phyloP scores from a whole-genome alignment of 371 early-diverging fungal species.

The Zychaea mexicana region DNA sequence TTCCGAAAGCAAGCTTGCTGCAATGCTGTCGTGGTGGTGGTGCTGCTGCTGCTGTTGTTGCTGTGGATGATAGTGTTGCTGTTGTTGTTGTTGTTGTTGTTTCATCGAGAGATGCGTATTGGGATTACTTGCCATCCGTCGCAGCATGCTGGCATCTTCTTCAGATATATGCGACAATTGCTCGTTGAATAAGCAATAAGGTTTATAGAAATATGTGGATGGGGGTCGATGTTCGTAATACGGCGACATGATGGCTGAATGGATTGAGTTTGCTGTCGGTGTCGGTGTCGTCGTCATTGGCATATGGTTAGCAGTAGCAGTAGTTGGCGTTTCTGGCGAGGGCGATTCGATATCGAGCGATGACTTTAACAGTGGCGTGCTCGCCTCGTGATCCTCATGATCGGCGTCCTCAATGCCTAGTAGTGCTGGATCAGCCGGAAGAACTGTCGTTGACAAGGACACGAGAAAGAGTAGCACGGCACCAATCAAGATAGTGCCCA shows the following conservation, averaged over 20 bases:
- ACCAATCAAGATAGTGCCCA: slow-evolving; percentile 37
- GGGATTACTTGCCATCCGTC: slow-evolving; percentile 12
- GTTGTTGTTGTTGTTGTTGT: neutral
- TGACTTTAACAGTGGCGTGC: slow-evolving; percentile 15
- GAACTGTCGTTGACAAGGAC: slow-evolving; percentile 40
- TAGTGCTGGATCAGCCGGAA: slow-evolving; percentile 28
- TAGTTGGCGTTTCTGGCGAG: slow-evolving; percentile 6
- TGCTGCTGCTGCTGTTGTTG: slow-evolving; percentile 2
- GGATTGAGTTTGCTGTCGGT: neutral
- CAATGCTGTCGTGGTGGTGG: neutral
- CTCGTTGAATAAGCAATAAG: slow-evolving; percentile 22
- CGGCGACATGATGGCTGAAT: neutral
- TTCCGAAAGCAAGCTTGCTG: neutral
- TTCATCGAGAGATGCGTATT: slow-evolving; percentile 8
- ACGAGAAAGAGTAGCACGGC: slow-evolving; percentile 36
- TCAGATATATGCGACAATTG: slow-evolving; percentile 28
- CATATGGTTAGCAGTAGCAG: neutral
- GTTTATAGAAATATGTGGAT: slow-evolving; percentile 15
- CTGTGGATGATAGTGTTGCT: neutral
- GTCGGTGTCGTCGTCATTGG: slow-evolving; percentile 2
- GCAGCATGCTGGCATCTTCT: slow-evolving; percentile 25
- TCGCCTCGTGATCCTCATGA: neutral
- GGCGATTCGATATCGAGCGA: slow-evolving; percentile 4
- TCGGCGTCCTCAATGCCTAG: slow-evolving; percentile 16
- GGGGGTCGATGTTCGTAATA: slow-evolving; percentile 7